These are phyloP conservation scores for Musa itinerans DNA, from an alignment of 176 grass and related monocot genomes.

Conservation along the genomic window DNA sequence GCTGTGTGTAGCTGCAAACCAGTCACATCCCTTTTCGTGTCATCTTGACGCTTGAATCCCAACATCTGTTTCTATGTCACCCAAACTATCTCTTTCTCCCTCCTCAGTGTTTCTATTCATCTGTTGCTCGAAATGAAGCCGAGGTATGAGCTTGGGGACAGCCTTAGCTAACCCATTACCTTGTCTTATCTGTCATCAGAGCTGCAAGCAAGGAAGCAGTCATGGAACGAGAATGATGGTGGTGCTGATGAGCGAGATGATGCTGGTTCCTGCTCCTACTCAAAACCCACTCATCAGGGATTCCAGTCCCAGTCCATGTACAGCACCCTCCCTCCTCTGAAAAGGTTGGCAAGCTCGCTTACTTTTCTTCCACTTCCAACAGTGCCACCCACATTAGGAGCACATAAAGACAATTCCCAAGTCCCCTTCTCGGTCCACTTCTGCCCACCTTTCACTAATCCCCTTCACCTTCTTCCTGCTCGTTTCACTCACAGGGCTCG, in stretches of 20 bases:
- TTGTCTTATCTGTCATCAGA: conserved; percentile 40
- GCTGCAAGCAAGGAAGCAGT: conserved; percentile 39
- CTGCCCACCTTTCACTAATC: not conserved
- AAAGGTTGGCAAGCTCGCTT: conserved; percentile 47
- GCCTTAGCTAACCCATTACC: conserved; percentile 21
- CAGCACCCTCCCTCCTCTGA: conserved; percentile 36
- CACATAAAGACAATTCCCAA: conserved; percentile 19
- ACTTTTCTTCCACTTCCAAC: conserved; percentile 21
- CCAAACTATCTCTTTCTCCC: not conserved
- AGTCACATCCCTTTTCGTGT: no score
- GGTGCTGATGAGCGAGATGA: conserved; percentile 57
- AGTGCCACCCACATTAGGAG: conserved; percentile 22
- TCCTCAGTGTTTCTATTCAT: not conserved
- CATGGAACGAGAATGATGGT: conserved; percentile 36
- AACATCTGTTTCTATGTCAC: no score
- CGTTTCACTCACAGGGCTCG: conserved; percentile 38
- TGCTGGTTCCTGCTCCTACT: conserved; percentile 23
- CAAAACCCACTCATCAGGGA: conserved; percentile 38
- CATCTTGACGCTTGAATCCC: no score
- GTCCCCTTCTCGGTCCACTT: conserved; percentile 24
- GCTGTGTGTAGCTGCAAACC: no score
- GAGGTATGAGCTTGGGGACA: not conserved
- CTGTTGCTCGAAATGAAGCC: not conserved
- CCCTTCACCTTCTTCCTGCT: not conserved
- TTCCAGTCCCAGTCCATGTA: conserved; percentile 42